Evolutionary conservation across 345 rosid genomes (phyloP).

Genomic region (Mercurialis annua): DNA sequence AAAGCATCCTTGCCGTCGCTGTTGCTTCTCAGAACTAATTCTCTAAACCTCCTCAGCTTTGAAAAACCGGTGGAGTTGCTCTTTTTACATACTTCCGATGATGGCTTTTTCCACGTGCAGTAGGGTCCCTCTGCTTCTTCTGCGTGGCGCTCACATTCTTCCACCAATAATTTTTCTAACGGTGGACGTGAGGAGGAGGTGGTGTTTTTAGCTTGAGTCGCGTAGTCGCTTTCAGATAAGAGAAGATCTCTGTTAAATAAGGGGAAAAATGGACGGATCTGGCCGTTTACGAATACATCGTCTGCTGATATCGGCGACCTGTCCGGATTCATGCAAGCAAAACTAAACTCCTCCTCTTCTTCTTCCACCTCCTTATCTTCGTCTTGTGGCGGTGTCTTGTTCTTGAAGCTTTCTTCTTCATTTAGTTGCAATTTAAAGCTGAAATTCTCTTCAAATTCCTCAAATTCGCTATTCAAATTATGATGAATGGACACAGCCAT

Average conservation of each 20-base stretch:
- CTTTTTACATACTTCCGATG: slow-evolving; percentile 37
- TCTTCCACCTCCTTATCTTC: slow-evolving; percentile 12
- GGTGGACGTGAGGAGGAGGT: slow-evolving; percentile 16
- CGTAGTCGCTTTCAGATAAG: too few species aligned
- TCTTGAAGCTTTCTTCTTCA: neutral
- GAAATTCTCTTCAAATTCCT: slow-evolving; percentile 11
- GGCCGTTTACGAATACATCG: slow-evolving; percentile 41
- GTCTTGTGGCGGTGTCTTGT: neutral
- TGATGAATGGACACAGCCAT: neutral
- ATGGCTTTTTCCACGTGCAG: slow-evolving; percentile 39
- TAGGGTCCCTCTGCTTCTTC: slow-evolving; percentile 29
- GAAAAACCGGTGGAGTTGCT: slow-evolving; percentile 60
- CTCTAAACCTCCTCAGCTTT: slow-evolving; percentile 49
- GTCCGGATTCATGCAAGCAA: slow-evolving; percentile 29
- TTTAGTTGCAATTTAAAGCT: slow-evolving; percentile 4
- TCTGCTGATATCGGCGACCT: slow-evolving; percentile 43
- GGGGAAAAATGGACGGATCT: slow-evolving; percentile 47
- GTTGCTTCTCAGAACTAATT: slow-evolving; percentile 33
- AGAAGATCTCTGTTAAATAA: slow-evolving; percentile 38
- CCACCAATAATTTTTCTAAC: slow-evolving; percentile 30
- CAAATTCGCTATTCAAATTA: neutral
- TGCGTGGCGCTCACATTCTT: slow-evolving; percentile 9
- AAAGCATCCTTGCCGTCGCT: slow-evolving; percentile 57
- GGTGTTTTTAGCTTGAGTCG: neutral
- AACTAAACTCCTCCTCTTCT: slow-evolving; percentile 43